Conservation (phyloP, 306 rosid species). For the Rosa multiflora region DNA sequence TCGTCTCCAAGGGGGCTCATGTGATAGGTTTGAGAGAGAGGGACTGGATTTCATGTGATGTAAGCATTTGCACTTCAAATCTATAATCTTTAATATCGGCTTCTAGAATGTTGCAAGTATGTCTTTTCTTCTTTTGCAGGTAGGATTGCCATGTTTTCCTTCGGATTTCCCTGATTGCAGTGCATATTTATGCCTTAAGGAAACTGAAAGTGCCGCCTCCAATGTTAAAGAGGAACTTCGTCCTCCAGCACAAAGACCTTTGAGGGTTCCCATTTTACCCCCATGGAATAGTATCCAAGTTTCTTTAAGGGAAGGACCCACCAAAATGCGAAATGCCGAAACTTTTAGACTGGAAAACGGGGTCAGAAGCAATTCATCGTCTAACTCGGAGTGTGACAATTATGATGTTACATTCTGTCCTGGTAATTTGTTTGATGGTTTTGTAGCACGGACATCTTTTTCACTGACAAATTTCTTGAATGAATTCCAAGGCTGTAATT, state of each 20-base stretch:
- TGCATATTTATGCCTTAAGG: constrained; percentile 59
- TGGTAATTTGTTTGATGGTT: constrained; percentile 42
- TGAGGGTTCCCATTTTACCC: constrained; percentile 60
- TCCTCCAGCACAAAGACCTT: constrained; percentile 43
- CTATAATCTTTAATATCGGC: no score
- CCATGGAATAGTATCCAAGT: constrained; percentile 61
- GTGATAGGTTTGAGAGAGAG: no score
- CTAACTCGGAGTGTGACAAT: constrained; percentile 23
- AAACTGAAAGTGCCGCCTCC: constrained; percentile 42
- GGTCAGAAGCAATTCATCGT: constrained; percentile 21
- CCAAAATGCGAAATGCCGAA: constrained; percentile 22
- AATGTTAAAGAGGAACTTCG: constrained; percentile 46
- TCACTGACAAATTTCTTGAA: constrained; percentile 50
- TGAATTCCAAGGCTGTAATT: constrained; percentile 44
- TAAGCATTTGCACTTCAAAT: no score
- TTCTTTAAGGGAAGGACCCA: constrained; percentile 35
- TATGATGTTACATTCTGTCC: constrained; percentile 28
- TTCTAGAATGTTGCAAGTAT: no score
- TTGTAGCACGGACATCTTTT: constrained; percentile 53
- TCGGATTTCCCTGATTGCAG: constrained; percentile 83
- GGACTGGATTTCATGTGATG: no score
- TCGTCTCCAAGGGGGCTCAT: no score
- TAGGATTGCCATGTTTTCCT: no score
- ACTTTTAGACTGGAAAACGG: constrained; percentile 28
- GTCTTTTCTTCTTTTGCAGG: no score